Evolutionary conservation across 176 grass and related monocot genomes (phyloP), one percentile per base, ranked within the genome.

Genomic region (Raddia guianensis): DNA sequence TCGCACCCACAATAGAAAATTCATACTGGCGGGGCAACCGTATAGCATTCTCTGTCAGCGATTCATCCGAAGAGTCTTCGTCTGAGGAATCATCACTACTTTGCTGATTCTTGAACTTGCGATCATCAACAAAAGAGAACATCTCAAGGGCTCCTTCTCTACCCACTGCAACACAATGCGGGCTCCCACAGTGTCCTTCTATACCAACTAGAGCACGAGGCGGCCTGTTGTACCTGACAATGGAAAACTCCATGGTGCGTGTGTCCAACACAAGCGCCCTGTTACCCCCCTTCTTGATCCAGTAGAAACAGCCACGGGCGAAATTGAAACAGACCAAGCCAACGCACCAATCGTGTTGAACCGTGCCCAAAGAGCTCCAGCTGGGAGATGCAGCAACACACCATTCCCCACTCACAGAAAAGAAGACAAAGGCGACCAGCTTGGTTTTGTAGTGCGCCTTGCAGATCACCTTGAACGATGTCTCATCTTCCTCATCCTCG

Each of bases 391-490:
- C 49, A 7, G 20, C 20, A 34, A 49, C 4, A 48, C 27, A 49
- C 81, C 81, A 83, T 32, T 57, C n/a, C 9, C 72, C 40, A 5
- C 12, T 50, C 5, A 19, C 49, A 0, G 81, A 83, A 48, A 49
- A 75, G 81, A 66, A 83, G 9, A 46, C 42, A 11, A 74, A 57
- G 5, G 27, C 0, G 19, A 57, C 20, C 37, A 75, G 13, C 50
- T 57, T 68, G 16, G 4, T 66, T 21, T 37, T n/a, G 40, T 42
- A 75, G 14, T 34, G 40, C 12, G 50, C 72, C 43, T 13, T 49
- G 50, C 81, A 76, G 72, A 83, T 83, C 62, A 83, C 72, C 61
- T 16, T 79, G 76, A 86, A 86, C 7, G 76, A 80, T 7, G 49
- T 49, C 20, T 72, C 67, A 13, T 62, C 75, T 47, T 47, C 45